Evolutionary conservation across 352 stramenopile species (phyloP).

Genomic region (Hyaloperonospora arabidopsidis): DNA sequence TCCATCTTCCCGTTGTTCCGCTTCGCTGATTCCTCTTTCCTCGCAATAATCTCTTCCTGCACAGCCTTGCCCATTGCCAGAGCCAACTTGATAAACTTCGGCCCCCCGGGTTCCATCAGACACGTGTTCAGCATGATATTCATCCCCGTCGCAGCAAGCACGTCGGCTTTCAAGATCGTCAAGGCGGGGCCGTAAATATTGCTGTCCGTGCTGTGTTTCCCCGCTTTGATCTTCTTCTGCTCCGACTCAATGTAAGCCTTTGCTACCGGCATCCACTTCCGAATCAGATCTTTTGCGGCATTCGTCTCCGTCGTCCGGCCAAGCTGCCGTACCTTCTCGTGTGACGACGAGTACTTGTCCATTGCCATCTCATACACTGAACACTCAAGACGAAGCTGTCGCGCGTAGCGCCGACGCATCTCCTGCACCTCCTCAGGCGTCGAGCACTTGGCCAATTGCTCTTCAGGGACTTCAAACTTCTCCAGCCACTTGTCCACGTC

Average conservation of each 20-base stretch:
- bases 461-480: constrained; percentile 43
- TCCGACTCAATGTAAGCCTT: constrained; percentile 40
- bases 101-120: constrained; percentile 51
- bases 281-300: constrained; percentile 51
- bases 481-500: constrained; percentile 74
- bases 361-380: constrained; percentile 77
- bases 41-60: constrained; percentile 63
- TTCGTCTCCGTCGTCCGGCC: constrained; percentile 46
- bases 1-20: constrained; percentile 13
- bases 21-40: constrained; percentile 40
- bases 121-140: constrained; percentile 71
- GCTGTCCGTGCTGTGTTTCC: constrained; percentile 60
- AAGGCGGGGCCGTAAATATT: constrained; percentile 65
- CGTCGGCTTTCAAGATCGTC: constrained; percentile 47
- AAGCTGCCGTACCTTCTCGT: constrained; percentile 44
- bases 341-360: constrained; percentile 46
- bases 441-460: constrained; percentile 42
- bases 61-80: constrained; percentile 66
- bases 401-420: constrained; percentile 58
- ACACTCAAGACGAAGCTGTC: constrained; percentile 69
- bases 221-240: constrained; percentile 41
- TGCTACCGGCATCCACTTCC: constrained; percentile 46
- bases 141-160: constrained; percentile 50
- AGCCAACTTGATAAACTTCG: constrained; percentile 78
- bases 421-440: constrained; percentile 43